A percentile compares a stretch with the other conserved stretches of the same genome.
These are phyloP conservation scores for Phlyctochytrium planicorne DNA, from an alignment of 192 early-diverging fungal genomes.

Conservation along the genomic window DNA sequence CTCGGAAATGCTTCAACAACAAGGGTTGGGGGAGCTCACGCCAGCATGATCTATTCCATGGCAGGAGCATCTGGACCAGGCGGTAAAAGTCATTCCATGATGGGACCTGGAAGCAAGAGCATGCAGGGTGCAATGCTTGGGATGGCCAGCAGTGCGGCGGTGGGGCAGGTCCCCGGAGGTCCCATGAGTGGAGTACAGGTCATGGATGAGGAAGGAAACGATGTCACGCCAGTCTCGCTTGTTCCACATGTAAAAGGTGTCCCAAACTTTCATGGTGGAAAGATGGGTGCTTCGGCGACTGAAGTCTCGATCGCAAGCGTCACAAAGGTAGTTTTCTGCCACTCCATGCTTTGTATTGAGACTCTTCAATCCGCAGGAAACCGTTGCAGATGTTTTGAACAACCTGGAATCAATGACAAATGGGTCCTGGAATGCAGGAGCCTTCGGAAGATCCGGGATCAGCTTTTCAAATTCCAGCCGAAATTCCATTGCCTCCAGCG, in stretches of 20 bases:
- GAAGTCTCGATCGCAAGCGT: slow-evolving; percentile 30
- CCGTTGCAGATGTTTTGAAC: slow-evolving; percentile 50
- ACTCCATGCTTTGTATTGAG: neutral
- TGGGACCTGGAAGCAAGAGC: neutral
- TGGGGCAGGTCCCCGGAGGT: slow-evolving; percentile 8
- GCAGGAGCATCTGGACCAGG: neutral
- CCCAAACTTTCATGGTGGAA: slow-evolving; percentile 11
- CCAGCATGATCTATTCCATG: neutral
- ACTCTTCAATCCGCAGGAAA: slow-evolving; percentile 34
- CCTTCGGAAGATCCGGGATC: slow-evolving; percentile 30
- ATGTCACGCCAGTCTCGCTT: slow-evolving; percentile 57
- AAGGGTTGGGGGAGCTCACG: neutral
- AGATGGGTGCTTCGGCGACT: slow-evolving; percentile 17
- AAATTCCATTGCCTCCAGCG: slow-evolving; percentile 28
- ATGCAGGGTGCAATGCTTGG: neutral
- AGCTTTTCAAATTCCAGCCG: slow-evolving; percentile 30
- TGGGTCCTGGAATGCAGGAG: slow-evolving; percentile 42
- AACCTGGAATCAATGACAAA: slow-evolving; percentile 47
- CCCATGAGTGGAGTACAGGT: slow-evolving; percentile 24
- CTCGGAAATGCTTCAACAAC: neutral
- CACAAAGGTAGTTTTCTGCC: slow-evolving; percentile 34
- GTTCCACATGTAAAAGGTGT: slow-evolving; percentile 14
- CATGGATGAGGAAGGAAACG: slow-evolving; percentile 57
- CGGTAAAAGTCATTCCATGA: neutral
- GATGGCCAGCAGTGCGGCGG: slow-evolving; percentile 12